Evolutionary conservation across 352 stramenopile genomes (phyloP).

Genomic region (Globisporangium ultimum): DNA sequence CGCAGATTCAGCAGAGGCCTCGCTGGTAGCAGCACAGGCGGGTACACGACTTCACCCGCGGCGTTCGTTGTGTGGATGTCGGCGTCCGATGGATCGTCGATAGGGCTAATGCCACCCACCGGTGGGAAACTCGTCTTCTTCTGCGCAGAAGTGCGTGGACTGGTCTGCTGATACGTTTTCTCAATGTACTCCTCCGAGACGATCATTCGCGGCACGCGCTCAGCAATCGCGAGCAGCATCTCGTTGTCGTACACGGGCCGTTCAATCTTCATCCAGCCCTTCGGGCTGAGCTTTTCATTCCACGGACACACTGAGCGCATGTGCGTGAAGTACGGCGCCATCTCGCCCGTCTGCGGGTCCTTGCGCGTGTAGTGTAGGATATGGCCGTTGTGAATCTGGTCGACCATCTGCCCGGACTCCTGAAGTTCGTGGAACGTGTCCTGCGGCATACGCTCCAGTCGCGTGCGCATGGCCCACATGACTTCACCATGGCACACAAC

Average conservation of each 20-base stretch:
- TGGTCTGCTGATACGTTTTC: conserved; percentile 66
- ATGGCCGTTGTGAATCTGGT: conserved; percentile 89
- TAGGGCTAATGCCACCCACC: background rate
- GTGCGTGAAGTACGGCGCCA: conserved; percentile 86
- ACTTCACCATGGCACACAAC: conserved; percentile 88
- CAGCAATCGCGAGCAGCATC: conserved; percentile 78
- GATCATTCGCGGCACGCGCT: conserved; percentile 85
- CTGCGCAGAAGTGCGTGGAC: conserved; percentile 10
- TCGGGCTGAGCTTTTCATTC: conserved; percentile 87
- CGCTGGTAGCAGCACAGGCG: conserved; percentile 41
- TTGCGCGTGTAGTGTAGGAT: conserved; percentile 85
- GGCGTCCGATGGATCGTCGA: conserved; percentile 2
- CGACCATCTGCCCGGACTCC: conserved; percentile 80
- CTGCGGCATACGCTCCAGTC: conserved; percentile 85
- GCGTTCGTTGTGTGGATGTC: background rate
- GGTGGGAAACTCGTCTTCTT: conserved; percentile 14
- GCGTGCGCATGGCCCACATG: conserved; percentile 88
- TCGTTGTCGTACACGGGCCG: conserved; percentile 89
- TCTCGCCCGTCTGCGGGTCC: conserved; percentile 64
- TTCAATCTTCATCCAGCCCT: conserved; percentile 87
- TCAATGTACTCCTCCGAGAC: conserved; percentile 87
- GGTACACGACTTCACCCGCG: conserved; percentile 12
- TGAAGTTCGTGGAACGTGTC: conserved; percentile 86
- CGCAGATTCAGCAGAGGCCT: conserved; percentile 61
- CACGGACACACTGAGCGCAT: conserved; percentile 88